Percentiles rank a stretch among this genome's conserved stretches.
Conservation (phyloP, 306 rosid species). For the Rosa chinensis region DNA sequence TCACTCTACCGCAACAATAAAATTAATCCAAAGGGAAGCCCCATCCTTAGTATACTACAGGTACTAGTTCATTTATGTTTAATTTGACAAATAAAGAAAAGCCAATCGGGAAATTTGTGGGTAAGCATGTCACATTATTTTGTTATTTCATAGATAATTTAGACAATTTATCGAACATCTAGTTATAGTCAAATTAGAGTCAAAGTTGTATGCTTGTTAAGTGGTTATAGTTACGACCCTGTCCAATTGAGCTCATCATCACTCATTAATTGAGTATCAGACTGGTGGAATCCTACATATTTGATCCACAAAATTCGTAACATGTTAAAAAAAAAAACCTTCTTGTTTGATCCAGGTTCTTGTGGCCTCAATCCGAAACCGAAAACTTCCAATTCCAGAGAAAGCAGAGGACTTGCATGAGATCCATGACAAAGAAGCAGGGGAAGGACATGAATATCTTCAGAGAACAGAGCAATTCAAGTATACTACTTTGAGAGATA, state of each 20-base stretch:
- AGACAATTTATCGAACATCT: too few relatives aligned
- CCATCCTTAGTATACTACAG: constrained; percentile 58
- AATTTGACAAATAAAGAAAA: too few relatives aligned
- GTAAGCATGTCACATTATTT: too few relatives aligned
- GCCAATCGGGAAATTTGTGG: too few relatives aligned
- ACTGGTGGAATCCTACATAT: not conserved
- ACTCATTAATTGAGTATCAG: not conserved
- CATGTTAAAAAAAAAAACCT: not conserved
- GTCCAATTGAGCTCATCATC: not conserved
- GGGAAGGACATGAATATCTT: constrained; percentile 44
- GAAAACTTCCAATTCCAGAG: constrained; percentile 56
- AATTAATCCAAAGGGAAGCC: constrained; percentile 60
- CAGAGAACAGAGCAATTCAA: constrained; percentile 75
- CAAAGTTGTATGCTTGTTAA: too few relatives aligned
- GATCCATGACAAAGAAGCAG: constrained; percentile 45
- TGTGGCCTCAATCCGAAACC: constrained; percentile 54
- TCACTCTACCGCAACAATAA: constrained; percentile 56
- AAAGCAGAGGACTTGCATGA: constrained; percentile 53
- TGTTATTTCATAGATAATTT: too few relatives aligned
- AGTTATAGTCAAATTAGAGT: too few relatives aligned
- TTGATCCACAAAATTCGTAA: not conserved
- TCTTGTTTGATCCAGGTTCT: constrained; percentile 42
- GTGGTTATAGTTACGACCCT: too few relatives aligned
- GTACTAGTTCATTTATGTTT: constrained; percentile 20
- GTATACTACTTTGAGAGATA: constrained; percentile 21